Evolutionary conservation across 345 rosid species (phyloP), one percentile per base, ranked within the genome.

Genomic region (Hypericum androsaemum): DNA sequence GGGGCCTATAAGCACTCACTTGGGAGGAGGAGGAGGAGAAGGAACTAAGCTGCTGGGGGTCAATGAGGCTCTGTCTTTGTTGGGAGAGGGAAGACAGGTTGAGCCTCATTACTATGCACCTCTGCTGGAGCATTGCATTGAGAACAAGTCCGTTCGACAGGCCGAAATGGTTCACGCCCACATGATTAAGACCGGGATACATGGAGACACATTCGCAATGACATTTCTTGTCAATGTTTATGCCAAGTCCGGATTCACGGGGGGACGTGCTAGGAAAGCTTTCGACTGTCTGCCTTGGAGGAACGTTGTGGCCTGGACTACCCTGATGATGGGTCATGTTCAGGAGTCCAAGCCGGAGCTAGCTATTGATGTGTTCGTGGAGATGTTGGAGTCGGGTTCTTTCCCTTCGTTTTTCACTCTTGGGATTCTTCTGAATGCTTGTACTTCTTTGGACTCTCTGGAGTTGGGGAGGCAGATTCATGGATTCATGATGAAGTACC

Each of bases 391-490:
- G 59, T 36, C 56, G 1, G 80, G 78, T 37, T 41, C 64, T 52
- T 68, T 70, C 46, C 88, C 88, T 6, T 69, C 88, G 8, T 63
- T 65, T 59, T 57, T 54, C 41, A 78, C 78, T 50, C 53, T 81
- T 5, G 80, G 78, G 44, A 68, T 68, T 42, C 72, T 61, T 59
- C 44, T 78, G 53, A 71, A 63, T 67, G 84, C 80, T 13, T 81
- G 78, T 57, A 50, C 81, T 45, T 65, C 69, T 3, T 9, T 70
- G 63, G 39, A 49, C 10, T 76, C 66, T 13, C 22, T 64, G 13
- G 53, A 67, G 53, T 39, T 78, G 40, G 84, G 77, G 48, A 70
- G 65, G 54, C 88, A 81, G 51, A 65, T 78, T 50, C 88, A 81
- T 56, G 88, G 68, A 14, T 72, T 65, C 36, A 49, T 58, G 55